Evolutionary conservation across 495 filamentous ascomycete genomes (phyloP).

Genomic region (Penicillium cosmopolitanum): DNA sequence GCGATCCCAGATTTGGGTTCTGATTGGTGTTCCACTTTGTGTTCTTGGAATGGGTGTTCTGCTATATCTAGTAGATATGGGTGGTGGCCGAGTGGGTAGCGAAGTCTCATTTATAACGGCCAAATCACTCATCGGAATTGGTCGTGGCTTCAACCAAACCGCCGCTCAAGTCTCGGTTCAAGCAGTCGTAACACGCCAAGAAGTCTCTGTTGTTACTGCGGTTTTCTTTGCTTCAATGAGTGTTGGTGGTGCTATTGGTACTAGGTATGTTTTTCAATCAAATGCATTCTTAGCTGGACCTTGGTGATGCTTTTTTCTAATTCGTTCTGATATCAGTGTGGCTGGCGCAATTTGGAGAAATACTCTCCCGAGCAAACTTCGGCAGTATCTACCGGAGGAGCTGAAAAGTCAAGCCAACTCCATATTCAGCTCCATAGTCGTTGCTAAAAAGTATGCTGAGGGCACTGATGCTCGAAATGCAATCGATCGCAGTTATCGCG

Average conservation of each 20-base stretch:
- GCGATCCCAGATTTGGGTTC: slow-evolving; percentile 30
- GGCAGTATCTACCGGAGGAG: slow-evolving; percentile 21
- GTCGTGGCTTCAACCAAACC: slow-evolving; percentile 33
- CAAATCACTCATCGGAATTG: slow-evolving; percentile 27
- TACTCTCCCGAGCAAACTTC: slow-evolving; percentile 24
- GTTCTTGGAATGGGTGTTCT: slow-evolving; percentile 31
- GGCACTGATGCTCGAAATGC: slow-evolving; percentile 22
- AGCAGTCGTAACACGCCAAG: slow-evolving; percentile 21
- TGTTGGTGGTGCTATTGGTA: slow-evolving; percentile 30
- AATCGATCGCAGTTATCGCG: slow-evolving; percentile 27
- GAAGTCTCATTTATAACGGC: slow-evolving; percentile 30
- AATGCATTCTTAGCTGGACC: background rate
- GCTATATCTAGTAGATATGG: slow-evolving; percentile 30
- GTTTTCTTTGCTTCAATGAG: slow-evolving; percentile 34
- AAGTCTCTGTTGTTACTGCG: slow-evolving; percentile 30
- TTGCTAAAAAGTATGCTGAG: slow-evolving; percentile 23
- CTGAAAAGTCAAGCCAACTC: slow-evolving; percentile 22
- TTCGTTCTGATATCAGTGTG: slow-evolving; percentile 13
- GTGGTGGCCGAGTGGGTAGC: slow-evolving; percentile 21
- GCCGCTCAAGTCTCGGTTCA: slow-evolving; percentile 32
- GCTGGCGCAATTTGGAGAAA: slow-evolving; percentile 35
- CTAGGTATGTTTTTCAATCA: slow-evolving; percentile 21
- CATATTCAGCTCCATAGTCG: slow-evolving; percentile 28
- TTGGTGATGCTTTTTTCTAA: slow-evolving; percentile 1
- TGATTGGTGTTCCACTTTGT: slow-evolving; percentile 27